phyloP scores from a whole-genome alignment of 2,329 filamentous ascomycete species.

The Verticillium albo-atrum region DNA sequence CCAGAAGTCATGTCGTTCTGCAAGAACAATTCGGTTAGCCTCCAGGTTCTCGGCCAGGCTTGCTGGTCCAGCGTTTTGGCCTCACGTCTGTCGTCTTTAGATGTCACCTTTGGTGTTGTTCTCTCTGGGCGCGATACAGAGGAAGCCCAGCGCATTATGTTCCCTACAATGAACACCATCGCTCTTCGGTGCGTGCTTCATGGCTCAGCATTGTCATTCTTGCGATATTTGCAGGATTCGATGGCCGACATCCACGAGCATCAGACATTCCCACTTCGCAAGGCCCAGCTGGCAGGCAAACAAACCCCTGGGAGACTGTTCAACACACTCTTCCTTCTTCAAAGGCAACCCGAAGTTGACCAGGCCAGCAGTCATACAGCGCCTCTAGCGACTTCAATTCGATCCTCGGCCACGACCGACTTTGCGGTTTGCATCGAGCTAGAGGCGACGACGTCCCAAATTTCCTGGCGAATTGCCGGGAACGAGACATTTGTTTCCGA shows the following conservation, averaged over 20 bases:
- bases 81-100: slow-evolving; percentile 56
- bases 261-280: slow-evolving; percentile 74
- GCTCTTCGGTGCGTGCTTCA: slow-evolving; percentile 69
- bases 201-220: slow-evolving; percentile 58
- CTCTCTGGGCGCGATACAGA: slow-evolving; percentile 80
- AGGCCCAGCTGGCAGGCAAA: slow-evolving; percentile 46
- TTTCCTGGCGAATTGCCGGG: slow-evolving; percentile 71
- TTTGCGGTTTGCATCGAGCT: slow-evolving; percentile 82
- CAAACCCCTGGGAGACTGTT: slow-evolving; percentile 38
- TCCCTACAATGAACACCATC: slow-evolving; percentile 91
- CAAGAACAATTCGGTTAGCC: slow-evolving; percentile 60
- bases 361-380: not conserved
- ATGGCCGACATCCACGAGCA: slow-evolving; percentile 62
- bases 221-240: slow-evolving; percentile 69
- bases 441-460: slow-evolving; percentile 47
- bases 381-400: slow-evolving; percentile 57
- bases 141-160: slow-evolving; percentile 62
- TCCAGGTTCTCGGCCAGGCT: slow-evolving; percentile 72
- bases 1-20: slow-evolving; percentile 49
- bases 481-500: slow-evolving; percentile 50
- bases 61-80: slow-evolving; percentile 72
- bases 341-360: slow-evolving; percentile 26
- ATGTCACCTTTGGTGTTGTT: slow-evolving; percentile 78
- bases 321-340: slow-evolving; percentile 53
- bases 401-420: slow-evolving; percentile 65